These are phyloP conservation scores for Botrytis pseudocinerea DNA, from an alignment of 2,329 filamentous ascomycete species.

Conservation along the genomic window DNA sequence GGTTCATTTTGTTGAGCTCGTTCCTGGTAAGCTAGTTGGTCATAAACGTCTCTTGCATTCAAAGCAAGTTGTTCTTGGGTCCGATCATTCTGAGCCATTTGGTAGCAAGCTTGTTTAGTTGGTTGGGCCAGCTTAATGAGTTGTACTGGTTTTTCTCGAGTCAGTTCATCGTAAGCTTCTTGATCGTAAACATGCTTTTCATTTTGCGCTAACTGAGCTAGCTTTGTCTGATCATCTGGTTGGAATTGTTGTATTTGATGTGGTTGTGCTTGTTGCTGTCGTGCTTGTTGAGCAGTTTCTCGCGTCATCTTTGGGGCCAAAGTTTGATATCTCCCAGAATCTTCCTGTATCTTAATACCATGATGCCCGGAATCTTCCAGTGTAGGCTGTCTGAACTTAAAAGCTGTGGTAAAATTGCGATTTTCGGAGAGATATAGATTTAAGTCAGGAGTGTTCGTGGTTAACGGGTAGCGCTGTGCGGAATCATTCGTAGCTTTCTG, in stretches of 20 bases:
- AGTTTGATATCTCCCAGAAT: not conserved
- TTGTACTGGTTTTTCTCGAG: not conserved
- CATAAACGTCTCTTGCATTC: not conserved
- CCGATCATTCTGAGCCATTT: not conserved
- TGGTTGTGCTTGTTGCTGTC: not conserved
- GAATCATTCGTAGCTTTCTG: not conserved
- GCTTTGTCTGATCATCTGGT: accelerated
- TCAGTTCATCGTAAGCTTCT: not conserved
- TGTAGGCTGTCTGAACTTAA: not conserved
- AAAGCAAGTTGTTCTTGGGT: not conserved
- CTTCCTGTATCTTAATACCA: not conserved
- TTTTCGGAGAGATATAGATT: not conserved
- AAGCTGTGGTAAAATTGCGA: not conserved
- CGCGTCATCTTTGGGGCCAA: not conserved
- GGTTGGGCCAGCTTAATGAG: not conserved
- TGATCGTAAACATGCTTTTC: not conserved
- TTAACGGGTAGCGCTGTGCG: not conserved
- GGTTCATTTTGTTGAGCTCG: no score
- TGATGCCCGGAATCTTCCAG: not conserved
- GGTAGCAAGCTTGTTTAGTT: not conserved
- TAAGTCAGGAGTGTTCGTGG: not conserved
- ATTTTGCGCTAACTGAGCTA: not conserved
- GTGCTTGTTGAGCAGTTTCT: not conserved
- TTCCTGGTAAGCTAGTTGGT: not conserved
- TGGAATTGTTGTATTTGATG: not conserved